Base-by-base conservation (phyloP, 2,329 filamentous ascomycete genomes). In the Cladophialophora immunda region DNA sequence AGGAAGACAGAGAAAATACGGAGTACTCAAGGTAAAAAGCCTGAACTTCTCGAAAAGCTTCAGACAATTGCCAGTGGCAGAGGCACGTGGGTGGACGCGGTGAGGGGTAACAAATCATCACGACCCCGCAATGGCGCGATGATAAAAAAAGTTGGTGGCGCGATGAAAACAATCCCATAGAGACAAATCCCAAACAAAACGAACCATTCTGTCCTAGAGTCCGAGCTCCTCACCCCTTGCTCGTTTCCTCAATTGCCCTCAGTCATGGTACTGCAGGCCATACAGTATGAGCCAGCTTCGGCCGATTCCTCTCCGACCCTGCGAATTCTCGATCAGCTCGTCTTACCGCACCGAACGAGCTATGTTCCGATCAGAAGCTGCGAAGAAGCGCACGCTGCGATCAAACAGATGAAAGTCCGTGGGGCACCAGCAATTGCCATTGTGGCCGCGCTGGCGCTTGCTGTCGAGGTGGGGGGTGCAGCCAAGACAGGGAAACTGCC, bases 341-440 rank as follows among this genome's bases (percentile, higher is more conserved):
- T 86, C 72, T 78, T 90, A 27, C 88, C 88, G 6, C 86, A 89
- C 72, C 79, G 85, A 62, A 83, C 86, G 71, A 79, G 83, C 66
- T 90, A 87, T 73, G 82, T 87, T 58, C 74, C 82, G 55, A 81
- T 90, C 68, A 78, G 77, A 64, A 83, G 82, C 38, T 81, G 83
- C 58, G 82, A 86, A 73, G 87, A 89, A 78, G 88, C 85, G 65
- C 89, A 87, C 87, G 84, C 87, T 75, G 87, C 87, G 4, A 90
- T 90, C 76, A 88, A 86, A 73, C 83, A 87, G 58, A 90, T 90
- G 88, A 85, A 86, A 71, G 82, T 84, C 17, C 84, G 88, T 60
- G 91, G 92, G 47, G 95, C 95, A 4, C 95, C 95, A 0, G 95
- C 95, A 54, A 99, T 99, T 78, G 95, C 95, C 53, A 98, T 99